Percentiles rank a stretch among this genome's conserved stretches.
phyloP scores from a whole-genome alignment of 768 basidiomycete genomes.

The Amanita phalloides region DNA sequence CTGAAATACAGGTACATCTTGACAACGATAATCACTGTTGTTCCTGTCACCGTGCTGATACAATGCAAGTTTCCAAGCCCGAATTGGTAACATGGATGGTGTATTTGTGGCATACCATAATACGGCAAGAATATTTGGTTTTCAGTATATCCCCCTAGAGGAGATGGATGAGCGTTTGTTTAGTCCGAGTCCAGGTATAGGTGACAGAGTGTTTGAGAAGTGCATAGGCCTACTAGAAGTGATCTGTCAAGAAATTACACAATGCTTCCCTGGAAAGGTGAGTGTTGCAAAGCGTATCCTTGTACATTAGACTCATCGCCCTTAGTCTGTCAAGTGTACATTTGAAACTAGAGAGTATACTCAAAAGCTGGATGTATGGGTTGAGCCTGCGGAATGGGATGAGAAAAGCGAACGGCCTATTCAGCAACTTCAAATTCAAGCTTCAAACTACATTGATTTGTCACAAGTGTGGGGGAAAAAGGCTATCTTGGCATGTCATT shows the following conservation, averaged over 20 bases:
- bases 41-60: not conserved
- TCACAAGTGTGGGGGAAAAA: conserved; percentile 7
- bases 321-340: conserved; percentile 45
- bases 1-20: conserved; percentile 73
- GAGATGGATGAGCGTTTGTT: conserved; percentile 85
- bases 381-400: conserved; percentile 50
- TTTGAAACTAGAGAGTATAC: conserved; percentile 43
- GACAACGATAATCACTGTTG: not conserved
- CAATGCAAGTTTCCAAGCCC: conserved; percentile 69
- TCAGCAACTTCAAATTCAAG: conserved; percentile 44
- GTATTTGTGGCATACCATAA: conserved; percentile 86
- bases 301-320: not conserved
- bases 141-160: conserved; percentile 80
- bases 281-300: conserved; percentile 9
- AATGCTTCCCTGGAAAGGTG: conserved; percentile 59
- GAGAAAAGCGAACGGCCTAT: conserved; percentile 33
- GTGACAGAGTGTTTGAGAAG: conserved; percentile 66
- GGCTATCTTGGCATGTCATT: conserved; percentile 11
- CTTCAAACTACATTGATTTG: conserved; percentile 15
- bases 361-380: conserved; percentile 47
- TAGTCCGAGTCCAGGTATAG: conserved; percentile 43
- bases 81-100: conserved; percentile 97
- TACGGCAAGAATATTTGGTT: conserved; percentile 79
- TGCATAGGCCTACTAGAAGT: conserved; percentile 63
- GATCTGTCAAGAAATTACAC: conserved; percentile 44